Evolutionary conservation across 2,329 filamentous ascomycete species (phyloP).

Genomic region (Penicillium nordicum): DNA sequence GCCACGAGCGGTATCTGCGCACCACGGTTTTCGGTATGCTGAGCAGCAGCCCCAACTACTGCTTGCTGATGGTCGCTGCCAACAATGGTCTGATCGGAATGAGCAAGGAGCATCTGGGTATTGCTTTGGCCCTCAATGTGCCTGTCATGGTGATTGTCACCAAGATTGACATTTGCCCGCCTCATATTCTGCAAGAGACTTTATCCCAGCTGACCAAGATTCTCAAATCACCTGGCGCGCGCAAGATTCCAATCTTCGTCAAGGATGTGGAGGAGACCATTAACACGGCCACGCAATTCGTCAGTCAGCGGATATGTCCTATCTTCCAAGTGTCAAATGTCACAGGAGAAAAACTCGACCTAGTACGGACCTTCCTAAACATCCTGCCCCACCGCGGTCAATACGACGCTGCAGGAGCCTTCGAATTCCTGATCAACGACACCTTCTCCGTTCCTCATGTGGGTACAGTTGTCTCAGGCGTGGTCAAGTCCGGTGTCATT

Average conservation of each 20-base stretch:
- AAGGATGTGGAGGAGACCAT: conserved; percentile 88
- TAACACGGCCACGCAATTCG: conserved; percentile 92
- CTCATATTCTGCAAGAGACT: conserved; percentile 91
- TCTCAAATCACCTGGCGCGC: conserved; percentile 85
- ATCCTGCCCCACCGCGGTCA: conserved; percentile 92
- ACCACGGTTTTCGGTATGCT: conserved; percentile 95
- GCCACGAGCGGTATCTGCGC: conserved; percentile 89
- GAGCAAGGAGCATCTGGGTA: conserved; percentile 96
- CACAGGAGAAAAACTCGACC: conserved; percentile 82
- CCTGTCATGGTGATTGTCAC: conserved; percentile 97
- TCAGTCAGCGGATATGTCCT: conserved; percentile 90
- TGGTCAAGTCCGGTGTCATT: conserved; percentile 81
- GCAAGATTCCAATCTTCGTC: conserved; percentile 95
- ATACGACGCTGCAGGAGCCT: conserved; percentile 81
- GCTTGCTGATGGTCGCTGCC: conserved; percentile 94
- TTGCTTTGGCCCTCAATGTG: conserved; percentile 89
- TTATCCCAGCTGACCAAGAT: conserved; percentile 89
- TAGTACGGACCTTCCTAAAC: conserved; percentile 90
- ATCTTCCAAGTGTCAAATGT: conserved; percentile 99
- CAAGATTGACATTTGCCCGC: conserved; percentile 97
- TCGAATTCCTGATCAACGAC: conserved; percentile 95
- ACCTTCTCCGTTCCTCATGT: conserved; percentile 97
- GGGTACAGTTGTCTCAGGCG: conserved; percentile 91
- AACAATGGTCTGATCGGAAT: conserved; percentile 97
- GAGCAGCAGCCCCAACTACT: conserved; percentile 95